Evolutionary conservation across 2,329 filamentous ascomycete species (phyloP), one percentile per base, ranked within the genome.

Genomic region (Diaporthe citri): DNA sequence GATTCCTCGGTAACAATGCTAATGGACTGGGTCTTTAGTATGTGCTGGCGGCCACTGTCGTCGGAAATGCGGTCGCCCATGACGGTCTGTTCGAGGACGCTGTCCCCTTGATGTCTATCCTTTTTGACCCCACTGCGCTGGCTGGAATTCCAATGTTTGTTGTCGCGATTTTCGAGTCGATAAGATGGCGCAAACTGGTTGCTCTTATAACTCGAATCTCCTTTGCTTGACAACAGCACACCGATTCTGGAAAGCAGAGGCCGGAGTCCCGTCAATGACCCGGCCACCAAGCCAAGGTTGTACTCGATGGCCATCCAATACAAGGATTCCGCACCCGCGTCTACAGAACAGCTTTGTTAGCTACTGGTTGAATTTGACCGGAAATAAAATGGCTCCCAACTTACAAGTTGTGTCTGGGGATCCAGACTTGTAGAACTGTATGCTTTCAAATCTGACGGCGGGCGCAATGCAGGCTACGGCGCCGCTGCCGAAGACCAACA

Each of bases 281-380:
- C 75, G 20, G 75, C 75, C 20, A 76, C 75, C 66, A 75, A 12
- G 46, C 75, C 75, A 8, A 76, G 59, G 51, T 75, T 76, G 28
- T 76, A 76, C 28, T 76, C 75, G 25, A 76, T 76, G 43, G 66
- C 64, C 73, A 76, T 76, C 75, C 75, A 76, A 62, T 76, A 76
- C 55, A 76, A 48, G 15, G 75, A 75, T n/a, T 73, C 51, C 10
- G 75, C 73, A 17, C 55, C 75, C 28, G n/a, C 75, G 52, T 64
- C 75, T 75, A n/a, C 36, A 48, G 22, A 56, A 43, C 8, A 43
- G 7, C 1, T 39, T n/a, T 25, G 13, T 48, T 46, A 69, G 39
- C 8, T 22, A 8, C 15, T 25, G 10, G 13, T 25, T 1, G 4
- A 46, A 28, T 7, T n/a, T 17, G 0, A 22, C 9, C 4, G 59